phyloP scores from a whole-genome alignment of 768 basidiomycete genomes.

The Lactarius vividus region DNA sequence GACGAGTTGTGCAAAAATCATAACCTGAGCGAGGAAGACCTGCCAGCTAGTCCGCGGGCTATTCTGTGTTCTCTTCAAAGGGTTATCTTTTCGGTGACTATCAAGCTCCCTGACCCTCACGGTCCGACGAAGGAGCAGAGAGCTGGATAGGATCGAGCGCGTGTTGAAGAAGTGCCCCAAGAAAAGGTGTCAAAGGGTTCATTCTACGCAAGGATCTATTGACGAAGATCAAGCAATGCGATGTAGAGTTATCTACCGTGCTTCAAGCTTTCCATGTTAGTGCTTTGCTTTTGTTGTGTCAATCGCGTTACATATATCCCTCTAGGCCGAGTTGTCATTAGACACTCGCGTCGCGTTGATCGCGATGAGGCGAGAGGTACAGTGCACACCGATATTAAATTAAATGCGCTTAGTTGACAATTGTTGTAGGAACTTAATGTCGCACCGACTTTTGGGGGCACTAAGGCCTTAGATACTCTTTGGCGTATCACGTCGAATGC shows the following conservation, averaged over 20 bases:
- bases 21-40: neutral
- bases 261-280: neutral
- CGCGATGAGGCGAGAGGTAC: neutral
- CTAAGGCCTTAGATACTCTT: too few species aligned
- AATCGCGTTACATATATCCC: neutral
- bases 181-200: neutral
- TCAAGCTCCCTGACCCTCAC: neutral
- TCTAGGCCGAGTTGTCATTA: neutral
- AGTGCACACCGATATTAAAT: too few species aligned
- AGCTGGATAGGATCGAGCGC: neutral
- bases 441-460: too few species aligned
- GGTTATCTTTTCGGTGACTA: neutral
- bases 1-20: neutral
- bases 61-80: neutral
- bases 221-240: neutral
- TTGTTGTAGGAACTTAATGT: too few species aligned
- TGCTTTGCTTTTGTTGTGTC: neutral
- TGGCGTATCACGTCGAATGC: too few species aligned
- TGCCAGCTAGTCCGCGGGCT: neutral
- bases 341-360: neutral
- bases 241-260: neutral
- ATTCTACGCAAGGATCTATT: neutral
- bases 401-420: too few species aligned
- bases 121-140: neutral
- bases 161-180: neutral